Evolutionary conservation across 306 rosid genomes (phyloP).

Genomic region (Mucuna pruriens): DNA sequence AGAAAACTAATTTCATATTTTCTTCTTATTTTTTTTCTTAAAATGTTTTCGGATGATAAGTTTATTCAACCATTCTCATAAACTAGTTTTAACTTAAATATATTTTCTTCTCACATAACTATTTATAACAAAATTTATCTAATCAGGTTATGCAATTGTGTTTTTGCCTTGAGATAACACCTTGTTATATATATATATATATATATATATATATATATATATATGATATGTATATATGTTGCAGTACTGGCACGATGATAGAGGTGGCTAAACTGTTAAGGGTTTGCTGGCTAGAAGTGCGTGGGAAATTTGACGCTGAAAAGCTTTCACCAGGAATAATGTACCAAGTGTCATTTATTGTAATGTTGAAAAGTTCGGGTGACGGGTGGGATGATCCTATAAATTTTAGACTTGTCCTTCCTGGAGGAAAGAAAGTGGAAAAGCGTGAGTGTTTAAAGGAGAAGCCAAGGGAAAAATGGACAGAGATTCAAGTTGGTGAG

Average conservation of each 20-base stretch:
- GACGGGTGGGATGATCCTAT: conserved; percentile 75
- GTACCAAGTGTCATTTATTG: conserved; percentile 56
- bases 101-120: no score
- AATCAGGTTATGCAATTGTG: no score
- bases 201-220: no score
- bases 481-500: conserved; percentile 64
- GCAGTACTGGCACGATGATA: conserved; percentile 57
- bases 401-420: conserved; percentile 59
- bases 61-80: no score
- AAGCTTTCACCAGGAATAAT: conserved; percentile 61
- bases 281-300: conserved; percentile 80
- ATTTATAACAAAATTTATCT: no score
- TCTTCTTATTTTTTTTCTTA: no score
- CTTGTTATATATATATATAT: background rate
- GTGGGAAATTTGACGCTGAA: conserved; percentile 61
- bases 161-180: no score
- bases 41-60: no score
- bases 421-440: conserved; percentile 59
- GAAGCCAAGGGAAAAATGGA: conserved; percentile 49
- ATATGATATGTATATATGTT: background rate
- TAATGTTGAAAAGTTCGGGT: conserved; percentile 59
- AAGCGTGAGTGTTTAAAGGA: conserved; percentile 46
- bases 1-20: no score
- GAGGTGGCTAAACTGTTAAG: conserved; percentile 61
- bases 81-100: no score